These are phyloP conservation scores for Chaetomiaceae sp. DNA, from an alignment of 2,329 filamentous ascomycete genomes.

Conservation along the genomic window DNA sequence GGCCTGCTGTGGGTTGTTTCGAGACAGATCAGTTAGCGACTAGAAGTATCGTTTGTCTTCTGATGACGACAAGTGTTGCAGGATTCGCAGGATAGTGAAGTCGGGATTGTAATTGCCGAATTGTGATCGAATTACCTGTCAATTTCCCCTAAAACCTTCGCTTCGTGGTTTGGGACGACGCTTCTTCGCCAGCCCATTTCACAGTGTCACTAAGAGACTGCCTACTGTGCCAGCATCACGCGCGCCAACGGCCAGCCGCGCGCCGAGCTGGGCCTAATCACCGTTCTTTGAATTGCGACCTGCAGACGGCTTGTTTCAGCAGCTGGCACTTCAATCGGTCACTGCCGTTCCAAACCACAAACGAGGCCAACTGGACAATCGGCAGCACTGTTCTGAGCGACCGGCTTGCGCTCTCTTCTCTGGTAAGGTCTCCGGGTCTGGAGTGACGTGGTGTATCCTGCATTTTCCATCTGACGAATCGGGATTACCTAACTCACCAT, in stretches of 20 bases:
- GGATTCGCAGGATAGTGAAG: no score
- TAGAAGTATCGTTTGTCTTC: no score
- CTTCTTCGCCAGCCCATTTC: neutral
- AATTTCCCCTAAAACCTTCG: no score
- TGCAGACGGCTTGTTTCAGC: slow-evolving; percentile 11
- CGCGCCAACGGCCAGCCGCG: slow-evolving; percentile 12
- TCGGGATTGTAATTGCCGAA: neutral
- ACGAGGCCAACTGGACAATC: slow-evolving; percentile 2
- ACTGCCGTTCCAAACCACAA: slow-evolving; percentile 4
- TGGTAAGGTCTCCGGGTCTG: slow-evolving; percentile 2
- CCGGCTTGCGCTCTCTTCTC: neutral
- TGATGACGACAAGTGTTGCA: neutral
- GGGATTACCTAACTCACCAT: slow-evolving; percentile 1
- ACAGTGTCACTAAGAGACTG: slow-evolving; percentile 5
- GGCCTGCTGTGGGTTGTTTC: neutral
- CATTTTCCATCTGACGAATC: slow-evolving; percentile 1
- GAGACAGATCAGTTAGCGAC: neutral
- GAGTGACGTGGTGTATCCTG: slow-evolving; percentile 6
- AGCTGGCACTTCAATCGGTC: slow-evolving; percentile 1
- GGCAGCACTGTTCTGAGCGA: neutral
- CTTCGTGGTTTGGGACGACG: no score
- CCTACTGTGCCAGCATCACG: slow-evolving; percentile 8
- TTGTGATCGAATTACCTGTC: no score
- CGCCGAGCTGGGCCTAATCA: neutral
- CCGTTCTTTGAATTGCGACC: slow-evolving; percentile 9